Conservation (phyloP, 225 moss, liverwort and hornwort genomes). For the Physcomitrellopsis africana region DNA sequence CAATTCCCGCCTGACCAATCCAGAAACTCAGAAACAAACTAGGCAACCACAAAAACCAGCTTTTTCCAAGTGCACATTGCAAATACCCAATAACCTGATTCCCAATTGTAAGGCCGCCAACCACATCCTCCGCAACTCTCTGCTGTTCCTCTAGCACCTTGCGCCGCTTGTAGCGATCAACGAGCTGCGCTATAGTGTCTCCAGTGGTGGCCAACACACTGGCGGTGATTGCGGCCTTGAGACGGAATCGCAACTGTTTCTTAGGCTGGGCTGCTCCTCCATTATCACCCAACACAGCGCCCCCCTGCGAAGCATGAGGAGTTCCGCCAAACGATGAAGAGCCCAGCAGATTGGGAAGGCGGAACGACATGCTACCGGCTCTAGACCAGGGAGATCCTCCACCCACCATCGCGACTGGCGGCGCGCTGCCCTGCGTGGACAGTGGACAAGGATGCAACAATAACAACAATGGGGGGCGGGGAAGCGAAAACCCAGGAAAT, state of each 20-base stretch:
- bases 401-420: slow-evolving; percentile 18
- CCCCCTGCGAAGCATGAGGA: slow-evolving; percentile 42
- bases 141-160: slow-evolving; percentile 33
- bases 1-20: neutral
- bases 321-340: neutral
- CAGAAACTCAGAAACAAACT: slow-evolving; percentile 1
- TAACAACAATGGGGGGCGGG: too few relatives aligned
- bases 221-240: slow-evolving; percentile 84
- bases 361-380: slow-evolving; percentile 43
- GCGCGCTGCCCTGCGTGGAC: too few relatives aligned
- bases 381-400: slow-evolving; percentile 36
- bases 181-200: slow-evolving; percentile 80
- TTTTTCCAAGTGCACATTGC: neutral
- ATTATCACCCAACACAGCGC: slow-evolving; percentile 35
- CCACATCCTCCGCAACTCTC: slow-evolving; percentile 27
- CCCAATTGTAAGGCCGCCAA: slow-evolving; percentile 7
- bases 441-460: too few relatives aligned
- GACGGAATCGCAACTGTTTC: slow-evolving; percentile 57
- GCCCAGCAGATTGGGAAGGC: slow-evolving; percentile 34
- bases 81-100: slow-evolving; percentile 49
- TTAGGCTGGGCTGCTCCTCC: slow-evolving; percentile 13
- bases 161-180: slow-evolving; percentile 53
- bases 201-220: slow-evolving; percentile 75
- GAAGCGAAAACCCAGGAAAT: too few relatives aligned
- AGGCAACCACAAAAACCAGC: slow-evolving; percentile 13